A percentile compares a stretch with the other conserved stretches of the same genome.
These are phyloP conservation scores for Phytopythium oedochilum DNA, from an alignment of 352 stramenopile species.

Conservation along the genomic window DNA sequence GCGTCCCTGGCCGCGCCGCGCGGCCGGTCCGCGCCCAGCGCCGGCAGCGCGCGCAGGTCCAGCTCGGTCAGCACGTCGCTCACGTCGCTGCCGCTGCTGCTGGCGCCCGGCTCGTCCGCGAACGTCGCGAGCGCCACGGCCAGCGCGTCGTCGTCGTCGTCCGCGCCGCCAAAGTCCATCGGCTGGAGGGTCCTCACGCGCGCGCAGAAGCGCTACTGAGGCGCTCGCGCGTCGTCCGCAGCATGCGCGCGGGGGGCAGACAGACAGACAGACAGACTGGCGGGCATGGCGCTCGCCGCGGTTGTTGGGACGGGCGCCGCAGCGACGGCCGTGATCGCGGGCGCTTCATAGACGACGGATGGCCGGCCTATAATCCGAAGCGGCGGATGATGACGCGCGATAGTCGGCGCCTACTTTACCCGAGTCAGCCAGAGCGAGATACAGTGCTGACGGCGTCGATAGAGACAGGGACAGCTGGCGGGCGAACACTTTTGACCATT, in stretches of 20 bases:
- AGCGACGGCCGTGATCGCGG: too few species aligned
- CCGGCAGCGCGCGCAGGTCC: constrained; percentile 11
- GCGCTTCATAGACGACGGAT: too few species aligned
- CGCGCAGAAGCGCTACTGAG: too few species aligned
- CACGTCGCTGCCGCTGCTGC: constrained; percentile 4
- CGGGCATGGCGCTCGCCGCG: too few species aligned
- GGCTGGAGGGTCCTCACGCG: too few species aligned
- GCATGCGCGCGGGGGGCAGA: too few species aligned
- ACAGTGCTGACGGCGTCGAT: not conserved
- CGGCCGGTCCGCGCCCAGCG: not conserved
- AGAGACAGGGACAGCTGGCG: not conserved
- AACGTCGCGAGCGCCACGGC: not conserved
- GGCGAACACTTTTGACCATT: not conserved
- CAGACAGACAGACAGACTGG: too few species aligned
- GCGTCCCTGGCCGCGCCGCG: not conserved
- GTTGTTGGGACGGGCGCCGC: too few species aligned
- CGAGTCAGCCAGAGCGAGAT: not conserved
- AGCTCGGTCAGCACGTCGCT: constrained; percentile 15
- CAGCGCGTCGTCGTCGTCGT: not conserved
- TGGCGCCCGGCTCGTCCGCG: not conserved
- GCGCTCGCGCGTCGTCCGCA: too few species aligned
- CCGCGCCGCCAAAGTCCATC: not conserved
- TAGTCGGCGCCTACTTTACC: not conserved
- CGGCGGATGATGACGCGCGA: too few species aligned
- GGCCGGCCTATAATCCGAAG: too few species aligned